Conservation (phyloP, 768 basidiomycete species). For the Russula foetens region DNA sequence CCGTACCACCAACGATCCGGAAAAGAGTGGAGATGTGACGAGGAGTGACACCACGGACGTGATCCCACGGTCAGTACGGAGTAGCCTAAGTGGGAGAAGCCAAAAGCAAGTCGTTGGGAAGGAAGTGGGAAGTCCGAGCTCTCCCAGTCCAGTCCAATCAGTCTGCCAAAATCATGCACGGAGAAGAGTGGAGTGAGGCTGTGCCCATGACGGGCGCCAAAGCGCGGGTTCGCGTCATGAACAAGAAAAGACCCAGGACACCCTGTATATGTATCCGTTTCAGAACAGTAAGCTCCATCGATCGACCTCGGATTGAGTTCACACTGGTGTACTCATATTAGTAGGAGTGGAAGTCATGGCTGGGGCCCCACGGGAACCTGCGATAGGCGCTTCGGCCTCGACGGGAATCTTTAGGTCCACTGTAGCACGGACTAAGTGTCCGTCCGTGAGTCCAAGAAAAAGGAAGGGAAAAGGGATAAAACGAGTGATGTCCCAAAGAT, state of each 20-base stretch:
- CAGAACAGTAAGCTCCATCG: not conserved
- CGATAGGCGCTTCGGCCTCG: not conserved
- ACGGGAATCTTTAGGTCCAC: too few relatives aligned
- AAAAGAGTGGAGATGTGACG: too few relatives aligned
- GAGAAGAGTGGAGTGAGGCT: not conserved
- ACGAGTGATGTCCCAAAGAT: too few relatives aligned
- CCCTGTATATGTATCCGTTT: not conserved
- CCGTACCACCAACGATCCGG: too few relatives aligned
- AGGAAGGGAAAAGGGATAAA: too few relatives aligned
- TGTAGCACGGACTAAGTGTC: too few relatives aligned
- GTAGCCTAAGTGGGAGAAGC: too few relatives aligned
- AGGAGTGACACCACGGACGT: not conserved
- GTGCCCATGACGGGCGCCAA: not conserved
- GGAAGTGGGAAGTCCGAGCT: too few relatives aligned
- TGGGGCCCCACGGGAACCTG: not conserved
- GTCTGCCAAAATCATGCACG: too few relatives aligned
- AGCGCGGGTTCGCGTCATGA: not conserved
- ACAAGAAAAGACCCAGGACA: not conserved
- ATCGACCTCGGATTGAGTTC: not conserved
- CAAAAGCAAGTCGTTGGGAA: not conserved
- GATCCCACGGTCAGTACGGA: not conserved
- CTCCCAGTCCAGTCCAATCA: too few relatives aligned
- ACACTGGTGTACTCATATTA: not conserved
- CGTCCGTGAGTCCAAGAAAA: too few relatives aligned
- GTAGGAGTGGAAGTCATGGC: too few relatives aligned